Evolutionary conservation across 2,329 filamentous ascomycete species (phyloP).

Genomic region (Escovopsis sp.): DNA sequence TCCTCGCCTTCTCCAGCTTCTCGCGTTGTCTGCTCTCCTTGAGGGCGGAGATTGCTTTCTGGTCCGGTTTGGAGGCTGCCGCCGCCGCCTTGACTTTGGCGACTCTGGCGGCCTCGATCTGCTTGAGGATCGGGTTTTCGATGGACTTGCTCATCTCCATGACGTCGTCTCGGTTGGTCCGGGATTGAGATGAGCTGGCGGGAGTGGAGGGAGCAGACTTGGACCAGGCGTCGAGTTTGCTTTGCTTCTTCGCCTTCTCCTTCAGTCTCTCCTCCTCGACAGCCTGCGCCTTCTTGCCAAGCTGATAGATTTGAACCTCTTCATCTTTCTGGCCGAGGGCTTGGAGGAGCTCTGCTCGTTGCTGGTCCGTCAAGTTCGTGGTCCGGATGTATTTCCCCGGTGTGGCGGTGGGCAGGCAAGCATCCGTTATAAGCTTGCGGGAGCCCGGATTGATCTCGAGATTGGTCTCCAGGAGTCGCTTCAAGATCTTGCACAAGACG

Average conservation of each 20-base stretch:
- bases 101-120: constrained; percentile 26
- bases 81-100: constrained; percentile 10
- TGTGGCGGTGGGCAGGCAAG: constrained; percentile 42
- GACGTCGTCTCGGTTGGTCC: constrained; percentile 32
- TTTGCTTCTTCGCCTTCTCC: constrained; percentile 38
- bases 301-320: constrained; percentile 33
- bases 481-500: constrained; percentile 71
- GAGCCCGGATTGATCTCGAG: constrained; percentile 53
- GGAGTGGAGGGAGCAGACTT: constrained; percentile 28
- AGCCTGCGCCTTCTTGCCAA: constrained; percentile 17
- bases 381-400: constrained; percentile 44
- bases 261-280: constrained; percentile 10
- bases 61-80: constrained; percentile 18
- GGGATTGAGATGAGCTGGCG: constrained; percentile 7
- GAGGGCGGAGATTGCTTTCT: constrained; percentile 31
- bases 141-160: constrained; percentile 31
- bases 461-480: constrained; percentile 61
- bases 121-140: constrained; percentile 32
- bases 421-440: constrained; percentile 48
- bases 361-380: constrained; percentile 67
- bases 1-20: constrained; percentile 57
- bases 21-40: constrained; percentile 61
- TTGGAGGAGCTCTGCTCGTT: constrained; percentile 68
- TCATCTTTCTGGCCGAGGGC: constrained; percentile 46
- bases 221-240: constrained; percentile 47